Evolutionary conservation across 1,284 basidiomycete genomes (phyloP), one percentile per base, ranked within the genome.

Genomic region (Apiotrichum domesticum): DNA sequence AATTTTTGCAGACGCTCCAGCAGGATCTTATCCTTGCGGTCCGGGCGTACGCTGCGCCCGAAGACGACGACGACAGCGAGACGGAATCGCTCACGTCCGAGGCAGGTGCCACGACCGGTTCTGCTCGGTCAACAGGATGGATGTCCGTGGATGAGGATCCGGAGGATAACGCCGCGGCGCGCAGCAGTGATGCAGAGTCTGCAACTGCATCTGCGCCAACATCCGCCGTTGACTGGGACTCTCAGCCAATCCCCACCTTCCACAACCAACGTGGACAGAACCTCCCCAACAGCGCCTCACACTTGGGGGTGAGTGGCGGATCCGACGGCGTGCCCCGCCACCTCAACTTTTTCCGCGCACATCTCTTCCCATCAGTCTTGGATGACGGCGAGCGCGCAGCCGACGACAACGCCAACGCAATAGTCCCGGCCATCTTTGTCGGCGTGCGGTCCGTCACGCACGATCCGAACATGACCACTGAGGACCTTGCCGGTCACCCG

Each of bases 261-360:
- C 70, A 73, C 52, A 52, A 43, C 46, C 72, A 73, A 52, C 49
- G 58, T 0, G 67, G 67, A 1, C 72, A 73, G 56, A 70, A 66
- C 54, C 45, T 59, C 5, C 63, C 65, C 1, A 43, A 54, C 8
- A 49, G 52, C 15, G 35, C 39, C 2, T 46, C 39, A 4, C 47
- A 44, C 8, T 50, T 52, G 1, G 68, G 67, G 42, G 67, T 72
- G 14, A 58, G 62, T 0, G 68, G 66, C 6, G 69, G 68, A 10
- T 42, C 44, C 1, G 63, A 69, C 14, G 68, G 68, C 40, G 47
- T 55, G 6, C 68, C 72, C 0, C 63, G 71, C 11, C 63, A 67
- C n/a, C 66, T 76, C 52, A 76, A 75, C 63, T 75, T 76, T 55
- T 76, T 76, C 72, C 67, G 74, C n/a, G 73, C 72, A 6, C 73